These are phyloP conservation scores for Musa schizocarpa DNA, from an alignment of 176 grass and related monocot genomes.

Conservation along the genomic window DNA sequence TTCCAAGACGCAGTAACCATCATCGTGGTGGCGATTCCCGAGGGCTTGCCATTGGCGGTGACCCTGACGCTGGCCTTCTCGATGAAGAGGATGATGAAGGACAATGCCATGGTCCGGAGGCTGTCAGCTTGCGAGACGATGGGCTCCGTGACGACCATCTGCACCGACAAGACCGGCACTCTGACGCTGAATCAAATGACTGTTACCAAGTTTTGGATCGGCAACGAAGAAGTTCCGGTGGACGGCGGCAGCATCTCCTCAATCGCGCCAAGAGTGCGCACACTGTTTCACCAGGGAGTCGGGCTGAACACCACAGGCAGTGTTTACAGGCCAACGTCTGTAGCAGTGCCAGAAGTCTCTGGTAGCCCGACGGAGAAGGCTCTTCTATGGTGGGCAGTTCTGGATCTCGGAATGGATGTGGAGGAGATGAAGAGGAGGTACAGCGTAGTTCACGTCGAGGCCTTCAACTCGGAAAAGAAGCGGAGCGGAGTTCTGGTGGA, in stretches of 20 bases:
- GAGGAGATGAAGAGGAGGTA: constrained; percentile 23
- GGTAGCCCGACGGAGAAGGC: constrained; percentile 90
- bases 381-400: constrained; percentile 57
- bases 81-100: constrained; percentile 89
- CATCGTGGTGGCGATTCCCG: constrained; percentile 80
- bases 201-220: constrained; percentile 62
- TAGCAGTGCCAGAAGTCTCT: constrained; percentile 37
- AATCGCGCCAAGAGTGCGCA: neutral
- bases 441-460: constrained; percentile 57
- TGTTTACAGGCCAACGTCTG: constrained; percentile 37
- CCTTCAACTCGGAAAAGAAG: constrained; percentile 92
- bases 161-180: constrained; percentile 81
- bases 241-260: neutral
- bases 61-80: constrained; percentile 82
- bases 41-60: constrained; percentile 70
- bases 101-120: constrained; percentile 60
- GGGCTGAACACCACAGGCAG: constrained; percentile 72
- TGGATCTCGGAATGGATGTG: constrained; percentile 44
- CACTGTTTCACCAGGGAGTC: constrained; percentile 36
- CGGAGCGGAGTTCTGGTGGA: constrained; percentile 47
- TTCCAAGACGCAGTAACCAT: constrained; percentile 76
- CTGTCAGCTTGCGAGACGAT: constrained; percentile 89
- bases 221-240: constrained; percentile 1
- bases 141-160: constrained; percentile 74
- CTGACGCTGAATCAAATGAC: constrained; percentile 81